A percentile compares a stretch with the other conserved stretches of the same genome.
Conservation (phyloP, 179 eudicot genomes). For the Nepenthes alata region DNA sequence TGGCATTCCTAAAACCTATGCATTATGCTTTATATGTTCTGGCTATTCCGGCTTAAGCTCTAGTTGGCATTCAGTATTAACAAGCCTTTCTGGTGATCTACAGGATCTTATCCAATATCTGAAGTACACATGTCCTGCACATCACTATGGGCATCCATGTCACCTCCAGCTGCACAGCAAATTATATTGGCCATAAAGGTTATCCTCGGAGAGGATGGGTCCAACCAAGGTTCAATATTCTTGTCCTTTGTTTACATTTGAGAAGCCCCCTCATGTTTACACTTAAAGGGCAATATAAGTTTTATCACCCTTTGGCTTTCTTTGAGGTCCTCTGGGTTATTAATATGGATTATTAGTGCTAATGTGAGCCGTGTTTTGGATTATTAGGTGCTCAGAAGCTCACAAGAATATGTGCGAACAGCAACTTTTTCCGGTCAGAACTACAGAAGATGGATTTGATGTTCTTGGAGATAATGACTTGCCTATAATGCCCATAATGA, state of each 20-base stretch:
- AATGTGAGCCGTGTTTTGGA: conserved; percentile 1
- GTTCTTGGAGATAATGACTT: conserved; percentile 95
- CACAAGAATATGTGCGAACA: conserved; percentile 75
- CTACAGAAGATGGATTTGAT: conserved; percentile 95
- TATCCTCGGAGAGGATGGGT: conserved; percentile 89
- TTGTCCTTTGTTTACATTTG: neutral
- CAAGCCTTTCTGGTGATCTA: too few species aligned
- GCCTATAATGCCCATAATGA: conserved; percentile 96
- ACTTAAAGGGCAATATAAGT: too few species aligned
- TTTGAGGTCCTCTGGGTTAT: too few species aligned
- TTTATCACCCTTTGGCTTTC: too few species aligned
- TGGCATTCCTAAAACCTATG: too few species aligned
- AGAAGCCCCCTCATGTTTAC: too few species aligned
- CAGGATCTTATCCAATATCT: too few species aligned
- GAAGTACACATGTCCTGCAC: conserved; percentile 56
- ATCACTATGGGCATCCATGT: conserved; percentile 88
- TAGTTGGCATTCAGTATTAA: too few species aligned
- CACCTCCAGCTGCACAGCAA: conserved; percentile 94
- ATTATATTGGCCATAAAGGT: conserved; percentile 72
- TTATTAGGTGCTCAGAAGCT: conserved; percentile 80
- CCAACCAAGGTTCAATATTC: conserved; percentile 54
- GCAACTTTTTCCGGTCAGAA: conserved; percentile 89
- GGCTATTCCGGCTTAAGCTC: too few species aligned
- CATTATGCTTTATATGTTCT: too few species aligned
- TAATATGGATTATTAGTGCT: neutral